Evolutionary conservation across 371 early-diverging fungal species (phyloP), one percentile per base, ranked within the genome.

Genomic region (Dinochytrium kinnereticum): DNA sequence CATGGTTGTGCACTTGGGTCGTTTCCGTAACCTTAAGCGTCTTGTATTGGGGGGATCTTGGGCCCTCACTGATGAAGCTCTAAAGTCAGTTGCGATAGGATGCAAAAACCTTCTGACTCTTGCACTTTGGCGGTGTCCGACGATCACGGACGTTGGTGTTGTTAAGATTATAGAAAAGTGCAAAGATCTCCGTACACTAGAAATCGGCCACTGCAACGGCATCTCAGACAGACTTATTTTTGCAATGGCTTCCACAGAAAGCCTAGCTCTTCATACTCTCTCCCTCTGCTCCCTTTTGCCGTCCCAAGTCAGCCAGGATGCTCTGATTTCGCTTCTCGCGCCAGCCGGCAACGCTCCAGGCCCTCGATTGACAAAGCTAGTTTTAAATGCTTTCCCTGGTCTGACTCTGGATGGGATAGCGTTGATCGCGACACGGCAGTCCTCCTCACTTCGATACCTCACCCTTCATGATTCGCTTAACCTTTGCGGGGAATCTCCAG

Each of bases 11-110:
- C 38, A 26, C 17, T 28, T 69, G 3, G 34, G 26, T 1, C 51
- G 68, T 7, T 39, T 76, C 24, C 31, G 34, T 3, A 34, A 39
- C n/a, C 51, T 76, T 21, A 51, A 51, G 49, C 17, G 51, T 2
- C 26, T 76, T 31, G 64, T 61, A 3, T 28, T 76, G 21, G 59
- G 68, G n/a, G 57, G 57, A 21, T 68, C 68, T 15, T 1, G 5
- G 21, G n/a, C 40, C 21, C 33, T 76, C 2, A 64, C 57, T 19
- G 76, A 75, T 44, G 34, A 28, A 28, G 51, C 40, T 31, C 40
- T 75, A 24, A 59, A 50, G 37, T 34, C 67, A 13, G 36, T 70
- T 17, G 71, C 53, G 13, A 49, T 51, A 33, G 50, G 57, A 50
- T 53, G 44, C 1, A 5, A 21, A 51, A 17, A 37, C 28, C 70